phyloP scores from a whole-genome alignment of 345 rosid genomes.

The Anastatica hierochuntica region DNA sequence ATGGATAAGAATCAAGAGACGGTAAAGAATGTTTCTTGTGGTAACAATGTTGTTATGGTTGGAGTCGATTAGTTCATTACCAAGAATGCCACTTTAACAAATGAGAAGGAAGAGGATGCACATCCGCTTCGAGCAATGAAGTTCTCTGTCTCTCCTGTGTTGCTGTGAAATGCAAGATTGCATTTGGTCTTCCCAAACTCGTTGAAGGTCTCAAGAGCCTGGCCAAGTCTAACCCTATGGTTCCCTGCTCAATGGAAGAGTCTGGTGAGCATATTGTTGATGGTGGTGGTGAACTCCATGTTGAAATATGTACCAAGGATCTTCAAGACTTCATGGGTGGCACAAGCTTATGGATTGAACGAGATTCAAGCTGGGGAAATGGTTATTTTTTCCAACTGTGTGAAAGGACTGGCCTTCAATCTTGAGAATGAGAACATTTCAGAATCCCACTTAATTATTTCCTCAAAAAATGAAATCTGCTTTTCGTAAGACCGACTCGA shows the following conservation, averaged over 20 bases:
- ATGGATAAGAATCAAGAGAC: conserved; percentile 86
- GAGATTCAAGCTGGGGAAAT: too few relatives aligned
- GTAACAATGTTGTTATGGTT: conserved; percentile 78
- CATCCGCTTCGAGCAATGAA: conserved; percentile 89
- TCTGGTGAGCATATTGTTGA: conserved; percentile 81
- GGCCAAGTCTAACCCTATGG: conserved; percentile 88
- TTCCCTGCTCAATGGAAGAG: conserved; percentile 62
- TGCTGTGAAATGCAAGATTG: conserved; percentile 79
- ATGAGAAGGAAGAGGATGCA: conserved; percentile 76
- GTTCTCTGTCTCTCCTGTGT: conserved; percentile 83
- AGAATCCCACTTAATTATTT: too few relatives aligned
- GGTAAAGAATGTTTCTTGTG: conserved; percentile 80
- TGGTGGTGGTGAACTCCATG: conserved; percentile 79
- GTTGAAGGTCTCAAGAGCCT: conserved; percentile 77
- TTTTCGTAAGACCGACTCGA: too few relatives aligned
- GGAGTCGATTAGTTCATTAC: conserved; percentile 72
- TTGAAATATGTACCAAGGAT: conserved; percentile 77
- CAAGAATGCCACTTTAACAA: conserved; percentile 72
- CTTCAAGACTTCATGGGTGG: conserved; percentile 78
- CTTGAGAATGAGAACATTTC: too few relatives aligned
- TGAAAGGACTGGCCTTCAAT: too few relatives aligned
- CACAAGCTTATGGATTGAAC: too few relatives aligned
- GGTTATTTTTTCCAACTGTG: too few relatives aligned
- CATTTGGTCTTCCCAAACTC: conserved; percentile 79
- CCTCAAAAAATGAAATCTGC: too few relatives aligned